Conservation (phyloP, 164 flowering plant genomes). For the Magnolia officinalis region DNA sequence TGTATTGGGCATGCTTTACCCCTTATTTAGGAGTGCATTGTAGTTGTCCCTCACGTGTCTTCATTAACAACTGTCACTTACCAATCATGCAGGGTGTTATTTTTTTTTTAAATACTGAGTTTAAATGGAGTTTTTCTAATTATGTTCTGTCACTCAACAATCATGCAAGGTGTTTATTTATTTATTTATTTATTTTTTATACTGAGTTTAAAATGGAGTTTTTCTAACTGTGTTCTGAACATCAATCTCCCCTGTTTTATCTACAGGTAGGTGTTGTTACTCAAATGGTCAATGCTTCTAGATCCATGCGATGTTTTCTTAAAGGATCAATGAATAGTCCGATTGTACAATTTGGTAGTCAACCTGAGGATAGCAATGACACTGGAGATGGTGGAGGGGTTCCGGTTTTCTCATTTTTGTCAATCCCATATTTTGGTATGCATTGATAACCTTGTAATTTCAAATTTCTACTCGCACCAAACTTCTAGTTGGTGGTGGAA, state of each 20-base stretch:
- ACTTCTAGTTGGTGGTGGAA: neutral
- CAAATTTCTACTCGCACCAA: neutral
- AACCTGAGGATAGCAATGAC: slow-evolving; percentile 42
- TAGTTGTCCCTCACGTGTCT: neutral
- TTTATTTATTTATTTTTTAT: too few species aligned
- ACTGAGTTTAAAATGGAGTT: too few species aligned
- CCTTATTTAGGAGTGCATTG: neutral
- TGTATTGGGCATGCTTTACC: too few species aligned
- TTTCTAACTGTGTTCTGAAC: neutral
- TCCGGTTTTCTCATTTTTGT: slow-evolving; percentile 53
- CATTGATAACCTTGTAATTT: neutral
- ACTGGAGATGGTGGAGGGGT: slow-evolving; percentile 72
- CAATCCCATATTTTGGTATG: slow-evolving; percentile 60
- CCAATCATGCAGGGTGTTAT: neutral
- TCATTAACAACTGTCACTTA: neutral
- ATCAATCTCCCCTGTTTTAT: neutral
- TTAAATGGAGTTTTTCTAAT: too few species aligned
- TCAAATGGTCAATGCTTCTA: slow-evolving; percentile 46
- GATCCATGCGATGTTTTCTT: slow-evolving; percentile 59
- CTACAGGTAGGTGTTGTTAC: slow-evolving; percentile 47
- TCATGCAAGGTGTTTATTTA: too few species aligned
- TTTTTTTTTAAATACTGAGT: too few species aligned
- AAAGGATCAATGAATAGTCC: slow-evolving; percentile 48
- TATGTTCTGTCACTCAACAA: neutral
- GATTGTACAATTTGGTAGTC: slow-evolving; percentile 48